These are phyloP conservation scores for Geotrichum restrictum DNA, from an alignment of 1,139 yeast species.

Conservation along the genomic window DNA sequence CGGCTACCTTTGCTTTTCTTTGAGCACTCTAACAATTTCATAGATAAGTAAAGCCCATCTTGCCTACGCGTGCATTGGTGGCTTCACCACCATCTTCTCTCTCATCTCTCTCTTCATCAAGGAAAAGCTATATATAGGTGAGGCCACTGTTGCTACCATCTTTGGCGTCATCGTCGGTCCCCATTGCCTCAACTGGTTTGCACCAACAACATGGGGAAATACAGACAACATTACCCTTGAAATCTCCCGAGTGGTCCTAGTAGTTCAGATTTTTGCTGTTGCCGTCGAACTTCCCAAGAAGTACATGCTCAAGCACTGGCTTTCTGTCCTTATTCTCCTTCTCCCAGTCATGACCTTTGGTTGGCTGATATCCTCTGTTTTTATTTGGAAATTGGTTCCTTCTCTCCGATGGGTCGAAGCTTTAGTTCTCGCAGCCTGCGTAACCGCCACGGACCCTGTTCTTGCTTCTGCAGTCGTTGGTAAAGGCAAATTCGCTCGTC, in stretches of 20 bases:
- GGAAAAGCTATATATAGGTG: conserved; percentile 87
- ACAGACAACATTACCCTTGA: conserved; percentile 82
- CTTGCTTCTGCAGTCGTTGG: conserved; percentile 98
- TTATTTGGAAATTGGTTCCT: conserved; percentile 81
- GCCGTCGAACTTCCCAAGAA: conserved; percentile 94
- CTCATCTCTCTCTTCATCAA: conserved; percentile 87
- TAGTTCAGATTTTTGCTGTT: conserved; percentile 93
- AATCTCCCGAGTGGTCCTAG: conserved; percentile 78
- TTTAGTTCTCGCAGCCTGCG: conserved; percentile 81
- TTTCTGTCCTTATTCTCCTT: conserved; percentile 70
- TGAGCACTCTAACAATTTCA: neutral
- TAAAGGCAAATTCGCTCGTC: conserved; percentile 89
- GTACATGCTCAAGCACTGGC: conserved; percentile 88
- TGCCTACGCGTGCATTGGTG: conserved; percentile 90
- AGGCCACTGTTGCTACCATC: conserved; percentile 88
- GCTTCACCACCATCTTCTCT: conserved; percentile 82
- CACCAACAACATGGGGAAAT: conserved; percentile 89
- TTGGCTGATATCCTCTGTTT: conserved; percentile 83
- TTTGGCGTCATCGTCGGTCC: conserved; percentile 94
- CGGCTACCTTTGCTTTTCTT: neutral
- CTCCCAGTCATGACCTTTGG: conserved; percentile 94
- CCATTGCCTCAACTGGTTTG: conserved; percentile 83
- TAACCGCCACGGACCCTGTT: conserved; percentile 97
- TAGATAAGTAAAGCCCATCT: conserved; percentile 63
- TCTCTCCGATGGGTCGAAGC: conserved; percentile 72